phyloP scores from a whole-genome alignment of 1,284 basidiomycete species.

The Ustilago xerochloae region DNA sequence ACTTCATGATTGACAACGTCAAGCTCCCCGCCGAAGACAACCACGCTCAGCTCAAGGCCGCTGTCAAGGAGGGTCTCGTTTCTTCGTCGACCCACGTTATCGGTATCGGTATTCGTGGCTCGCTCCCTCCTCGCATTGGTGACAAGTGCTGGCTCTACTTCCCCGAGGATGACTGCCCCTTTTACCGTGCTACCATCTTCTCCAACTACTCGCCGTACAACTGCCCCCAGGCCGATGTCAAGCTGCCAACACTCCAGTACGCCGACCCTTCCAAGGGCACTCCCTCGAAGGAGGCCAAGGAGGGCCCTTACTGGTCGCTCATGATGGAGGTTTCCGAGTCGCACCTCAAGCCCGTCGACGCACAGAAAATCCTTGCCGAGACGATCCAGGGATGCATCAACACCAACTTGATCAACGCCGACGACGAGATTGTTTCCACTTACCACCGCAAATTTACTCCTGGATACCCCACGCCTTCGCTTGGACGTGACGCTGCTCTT shows the following conservation, averaged over 20 bases:
- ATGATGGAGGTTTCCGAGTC: constrained; percentile 73
- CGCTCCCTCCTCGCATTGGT: constrained; percentile 71
- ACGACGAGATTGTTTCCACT: constrained; percentile 72
- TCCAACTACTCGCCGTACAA: constrained; percentile 73
- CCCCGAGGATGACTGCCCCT: constrained; percentile 72
- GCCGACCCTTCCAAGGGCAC: constrained; percentile 70
- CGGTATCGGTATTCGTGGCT: constrained; percentile 72
- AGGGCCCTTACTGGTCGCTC: constrained; percentile 71
- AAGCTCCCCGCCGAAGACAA: constrained; percentile 67
- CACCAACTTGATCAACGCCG: constrained; percentile 70
- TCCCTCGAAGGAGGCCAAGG: constrained; percentile 67
- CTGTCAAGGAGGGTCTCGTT: constrained; percentile 69
- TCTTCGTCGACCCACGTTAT: constrained; percentile 72
- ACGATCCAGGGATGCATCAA: constrained; percentile 72
- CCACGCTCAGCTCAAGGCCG: constrained; percentile 68
- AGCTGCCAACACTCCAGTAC: constrained; percentile 71
- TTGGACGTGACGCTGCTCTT: constrained; percentile 71
- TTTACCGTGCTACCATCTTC: constrained; percentile 73
- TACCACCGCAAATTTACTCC: constrained; percentile 72
- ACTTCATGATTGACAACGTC: constrained; percentile 69
- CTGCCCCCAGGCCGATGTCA: constrained; percentile 69
- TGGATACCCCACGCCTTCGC: constrained; percentile 71
- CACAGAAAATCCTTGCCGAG: constrained; percentile 70
- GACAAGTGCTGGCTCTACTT: constrained; percentile 72
- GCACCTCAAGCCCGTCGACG: constrained; percentile 71